Evolutionary conservation across 2,329 filamentous ascomycete species (phyloP), one percentile per base, ranked within the genome.

Genomic region (Calonectria pteridis): DNA sequence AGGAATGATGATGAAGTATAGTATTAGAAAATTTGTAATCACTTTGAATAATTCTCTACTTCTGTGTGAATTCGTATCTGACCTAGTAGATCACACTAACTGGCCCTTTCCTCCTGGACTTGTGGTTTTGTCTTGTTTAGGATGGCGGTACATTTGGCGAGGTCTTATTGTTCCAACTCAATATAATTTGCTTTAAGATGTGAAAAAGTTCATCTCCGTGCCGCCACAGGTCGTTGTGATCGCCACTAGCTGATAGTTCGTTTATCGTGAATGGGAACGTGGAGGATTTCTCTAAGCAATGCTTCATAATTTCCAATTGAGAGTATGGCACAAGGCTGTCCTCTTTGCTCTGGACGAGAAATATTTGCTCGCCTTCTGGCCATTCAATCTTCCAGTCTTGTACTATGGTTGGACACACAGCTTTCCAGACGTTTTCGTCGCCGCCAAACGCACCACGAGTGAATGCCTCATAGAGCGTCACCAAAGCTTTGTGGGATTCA

Each of bases 321-420:
- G 66, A 68, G 28, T 68, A 68, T 26, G 66, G 66, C 2, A 68
- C 66, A 14, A 68, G 40, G 13, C 10, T 50, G 23, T 68, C 66
- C 16, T 9, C 33, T 20, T 31, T 40, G 40, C 66, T 68, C 33
- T 68, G 66, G 2, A 59, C 51, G 4, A 68, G 37, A 6, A 59
- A 10, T 6, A 68, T 20, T n/a, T 20, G 18, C 35, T 59, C 10
- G 13, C 51, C 66, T 68, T 68, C 66, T 10, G 51, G 51, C 66
- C 66, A 68, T 28, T 68, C 51, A 23, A 23, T 16, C 6, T 16
- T 20, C 51, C 66, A 68, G 18, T 68, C 51, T 10, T 68, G 28
- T 6, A 68, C 35, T 26, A 18, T 20, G 6, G 51, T 68, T 7
- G 66, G 66, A 23, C 66, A 68, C 20, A 68, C 50, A 6, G 37